Base-by-base conservation (phyloP, 495 filamentous ascomycete genomes). In the Neurospora sp. region DNA sequence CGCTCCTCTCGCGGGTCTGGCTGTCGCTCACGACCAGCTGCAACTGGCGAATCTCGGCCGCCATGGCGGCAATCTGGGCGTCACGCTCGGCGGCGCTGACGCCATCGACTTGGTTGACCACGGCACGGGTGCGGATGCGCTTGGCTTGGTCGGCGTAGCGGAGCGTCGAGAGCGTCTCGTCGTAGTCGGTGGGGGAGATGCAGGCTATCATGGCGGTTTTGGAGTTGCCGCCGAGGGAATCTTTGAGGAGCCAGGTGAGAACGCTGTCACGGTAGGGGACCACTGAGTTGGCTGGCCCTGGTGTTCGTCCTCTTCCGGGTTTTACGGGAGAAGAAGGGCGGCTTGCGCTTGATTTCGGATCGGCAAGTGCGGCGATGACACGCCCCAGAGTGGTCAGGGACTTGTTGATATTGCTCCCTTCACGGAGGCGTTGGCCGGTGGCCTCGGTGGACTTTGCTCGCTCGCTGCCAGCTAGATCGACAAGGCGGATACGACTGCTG, bases 151-250 rank as follows among this genome's bases (percentile, higher is more conserved):
- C 95, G 39, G 96, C 96, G 82, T 98, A 99, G 39, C 96, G 93
- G 5, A 99, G 89, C 3, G 96, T 99, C 6, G 92, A 96, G 4
- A 99, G 90, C 0, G 96, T 98, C 79, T 99, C 96, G 71, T 99
- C 96, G 81, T 98, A 99, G 85, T 99, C 96, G 1, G 91, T 90
- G 0, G 96, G 96, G 8, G 94, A 89, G 78, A 99, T 97, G 80
- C 96, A 98, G 17, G 96, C 96, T 74, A 99, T 98, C 96, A 99
- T 99, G 48, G 96, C 96, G 8, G 96, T 99, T 81, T 98, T 99
- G 76, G 89, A 92, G 83, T 99, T 99, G 43, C 96, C 96, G 19
- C 96, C 96, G 2, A 99, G 86, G 4, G 90, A 93, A 80, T 98
- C 96, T 78, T 98, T 98, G 74, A 99, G 86, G 28, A 99, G 86